Evolutionary conservation across 768 basidiomycete species (phyloP).

Genomic region (Termitomyces sp.): DNA sequence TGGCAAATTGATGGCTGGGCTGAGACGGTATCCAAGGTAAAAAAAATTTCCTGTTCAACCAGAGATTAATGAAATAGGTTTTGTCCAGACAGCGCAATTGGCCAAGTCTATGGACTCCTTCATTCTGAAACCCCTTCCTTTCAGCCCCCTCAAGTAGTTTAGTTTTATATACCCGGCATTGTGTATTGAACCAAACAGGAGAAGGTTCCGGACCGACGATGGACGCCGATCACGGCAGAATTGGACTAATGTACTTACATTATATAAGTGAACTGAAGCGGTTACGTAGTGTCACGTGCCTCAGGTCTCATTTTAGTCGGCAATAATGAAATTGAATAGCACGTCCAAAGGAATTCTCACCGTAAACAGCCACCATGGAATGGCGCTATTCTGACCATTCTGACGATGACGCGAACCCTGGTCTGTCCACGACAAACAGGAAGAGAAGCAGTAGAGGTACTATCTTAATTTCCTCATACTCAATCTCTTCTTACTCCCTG

Average conservation of each 20-base stretch:
- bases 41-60: conserved; percentile 11
- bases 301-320: conserved; percentile 7
- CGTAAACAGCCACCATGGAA: conserved; percentile 30
- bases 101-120: conserved; percentile 83
- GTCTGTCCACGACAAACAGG: conserved; percentile 35
- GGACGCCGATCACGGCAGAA: conserved; percentile 4
- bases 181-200: background rate
- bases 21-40: conserved; percentile 86
- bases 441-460: conserved; percentile 64
- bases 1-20: conserved; percentile 97
- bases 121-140: conserved; percentile 74
- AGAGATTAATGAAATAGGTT: background rate
- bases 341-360: conserved; percentile 9
- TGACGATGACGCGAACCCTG: conserved; percentile 45
- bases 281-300: conserved; percentile 24
- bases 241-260: background rate
- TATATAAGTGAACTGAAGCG: background rate
- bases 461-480: background rate
- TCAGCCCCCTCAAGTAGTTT: conserved; percentile 75
- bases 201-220: too few species aligned
- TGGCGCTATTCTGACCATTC: conserved; percentile 60
- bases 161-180: conserved; percentile 5
- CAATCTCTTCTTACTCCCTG: conserved; percentile 7
- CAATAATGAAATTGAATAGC: conserved; percentile 10
- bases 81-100: conserved; percentile 76